These are phyloP conservation scores for Azolla pinnata DNA, from an alignment of 75 land plant species.

Conservation along the genomic window DNA sequence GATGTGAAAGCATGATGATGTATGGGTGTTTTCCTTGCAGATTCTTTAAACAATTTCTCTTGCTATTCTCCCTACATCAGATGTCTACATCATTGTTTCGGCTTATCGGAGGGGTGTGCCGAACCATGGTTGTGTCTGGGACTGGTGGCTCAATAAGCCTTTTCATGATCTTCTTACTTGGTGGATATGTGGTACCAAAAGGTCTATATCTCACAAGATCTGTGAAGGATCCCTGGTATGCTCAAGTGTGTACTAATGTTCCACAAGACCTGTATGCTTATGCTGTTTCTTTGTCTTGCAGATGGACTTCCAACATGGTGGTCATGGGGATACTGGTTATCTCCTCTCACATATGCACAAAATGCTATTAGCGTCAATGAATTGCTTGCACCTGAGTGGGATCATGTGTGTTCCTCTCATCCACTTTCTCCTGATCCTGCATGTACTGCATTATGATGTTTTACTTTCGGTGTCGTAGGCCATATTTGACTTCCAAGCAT, in stretches of 20 bases:
- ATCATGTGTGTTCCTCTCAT: constrained; percentile 6
- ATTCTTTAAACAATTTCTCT: constrained; percentile 48
- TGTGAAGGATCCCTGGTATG: not conserved
- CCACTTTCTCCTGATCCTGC: not conserved
- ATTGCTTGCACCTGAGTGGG: constrained; percentile 29
- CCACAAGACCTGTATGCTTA: no score
- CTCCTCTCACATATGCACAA: constrained; percentile 25
- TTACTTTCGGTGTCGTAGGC: no score
- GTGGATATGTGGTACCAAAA: constrained; percentile 28
- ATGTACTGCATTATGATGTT: not conserved
- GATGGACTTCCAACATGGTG: constrained; percentile 25
- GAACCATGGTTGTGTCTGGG: constrained; percentile 46
- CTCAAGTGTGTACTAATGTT: no score
- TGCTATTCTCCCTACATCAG: constrained; percentile 47
- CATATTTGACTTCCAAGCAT: no score
- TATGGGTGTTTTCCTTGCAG: constrained; percentile 18
- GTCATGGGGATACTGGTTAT: constrained; percentile 36
- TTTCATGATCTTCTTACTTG: constrained; percentile 29
- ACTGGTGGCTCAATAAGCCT: constrained; percentile 46
- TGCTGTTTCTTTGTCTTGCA: constrained; percentile 5
- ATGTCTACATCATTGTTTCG: constrained; percentile 61
- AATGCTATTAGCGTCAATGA: constrained; percentile 29
- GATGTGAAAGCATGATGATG: not conserved
- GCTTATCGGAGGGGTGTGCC: constrained; percentile 49
- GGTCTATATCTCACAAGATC: not conserved